These are phyloP conservation scores for Colletotrichum caudatum DNA, from an alignment of 2,329 filamentous ascomycete species.

Conservation along the genomic window DNA sequence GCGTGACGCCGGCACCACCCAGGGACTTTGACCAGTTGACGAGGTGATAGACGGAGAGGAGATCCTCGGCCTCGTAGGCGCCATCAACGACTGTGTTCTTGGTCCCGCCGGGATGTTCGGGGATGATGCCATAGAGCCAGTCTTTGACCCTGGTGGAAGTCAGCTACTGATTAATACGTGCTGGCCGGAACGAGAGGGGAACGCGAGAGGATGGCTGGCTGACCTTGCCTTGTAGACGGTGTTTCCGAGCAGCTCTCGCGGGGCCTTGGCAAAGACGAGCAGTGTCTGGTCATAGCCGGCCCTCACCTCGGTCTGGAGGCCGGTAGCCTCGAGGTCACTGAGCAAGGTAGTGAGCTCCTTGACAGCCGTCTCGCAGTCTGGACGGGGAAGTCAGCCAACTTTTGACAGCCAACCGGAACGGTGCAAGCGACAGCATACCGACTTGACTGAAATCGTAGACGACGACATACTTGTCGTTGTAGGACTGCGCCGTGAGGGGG, in stretches of 20 bases:
- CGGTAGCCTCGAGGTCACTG: slow-evolving; percentile 69
- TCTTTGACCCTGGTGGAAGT: slow-evolving; percentile 71
- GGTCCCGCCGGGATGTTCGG: slow-evolving; percentile 70
- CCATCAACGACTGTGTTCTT: slow-evolving; percentile 64
- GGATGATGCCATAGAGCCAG: slow-evolving; percentile 78
- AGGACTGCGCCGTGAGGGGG: slow-evolving; percentile 39
- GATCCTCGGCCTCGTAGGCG: slow-evolving; percentile 71
- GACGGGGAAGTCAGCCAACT: not conserved
- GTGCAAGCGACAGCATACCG: slow-evolving; percentile 46
- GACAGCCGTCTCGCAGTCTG: slow-evolving; percentile 52
- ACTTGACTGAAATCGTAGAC: slow-evolving; percentile 53
- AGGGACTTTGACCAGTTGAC: slow-evolving; percentile 68
- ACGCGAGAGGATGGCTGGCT: slow-evolving; percentile 18
- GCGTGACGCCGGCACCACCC: slow-evolving; percentile 73
- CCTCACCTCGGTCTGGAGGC: slow-evolving; percentile 78
- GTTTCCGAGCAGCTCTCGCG: slow-evolving; percentile 71
- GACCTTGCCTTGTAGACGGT: slow-evolving; percentile 77
- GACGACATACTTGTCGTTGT: slow-evolving; percentile 57
- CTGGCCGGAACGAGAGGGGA: no score
- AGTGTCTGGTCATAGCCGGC: slow-evolving; percentile 76
- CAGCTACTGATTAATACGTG: not conserved
- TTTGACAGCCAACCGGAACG: not conserved
- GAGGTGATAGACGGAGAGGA: slow-evolving; percentile 78
- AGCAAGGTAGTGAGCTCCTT: slow-evolving; percentile 61
- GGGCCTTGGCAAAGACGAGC: slow-evolving; percentile 74